Evolutionary conservation across 306 rosid species (phyloP), one percentile per base, ranked within the genome.

Genomic region (Gleditsia sinensis): DNA sequence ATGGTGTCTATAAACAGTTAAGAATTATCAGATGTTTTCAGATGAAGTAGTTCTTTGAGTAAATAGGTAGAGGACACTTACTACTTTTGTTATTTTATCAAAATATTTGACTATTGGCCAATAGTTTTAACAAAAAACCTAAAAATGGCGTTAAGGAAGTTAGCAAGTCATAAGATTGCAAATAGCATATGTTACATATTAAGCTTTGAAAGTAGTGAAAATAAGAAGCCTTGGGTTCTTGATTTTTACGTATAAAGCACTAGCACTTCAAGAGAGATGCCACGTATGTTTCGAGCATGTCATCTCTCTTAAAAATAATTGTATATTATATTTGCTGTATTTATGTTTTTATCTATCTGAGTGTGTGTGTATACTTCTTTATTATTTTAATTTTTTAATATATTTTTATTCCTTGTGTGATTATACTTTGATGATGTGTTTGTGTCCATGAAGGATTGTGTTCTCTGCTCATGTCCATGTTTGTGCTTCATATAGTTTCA

Each of bases 1-100:
- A 34, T 62, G 19, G 50, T 17, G 37, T 67, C 30, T 20, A n/a
- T 19, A 13, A 62, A 17, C 56, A 43, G 53, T 30, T 30, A 5
- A 64, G 77, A 75, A 14, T 16, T 63, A 63, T 49, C n/a, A 25
- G 53, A 30, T 54, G 42, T 43, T 75, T 59, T 40, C 58, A 27
- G 30, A 66, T 55, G 71, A 56, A 39, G 33, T 23, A 9, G 30
- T 23, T 54, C 17, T 46, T 27, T 57, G 45, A 2, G 39, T 43
- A 25, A 40, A 27, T 14, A 25, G 27, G 24, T 13, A 9, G 14
- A 24, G 23, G 39, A 27, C 39, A 25, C 50, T 8, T 43, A 7
- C 3, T 7, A 23, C 36, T 66, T 42, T 27, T 24, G 50, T 64
- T 30, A 17, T 11, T n/a, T 25, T 5, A 48, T 30, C 30, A 13